These are phyloP conservation scores for Trichoderma erinaceum DNA, from an alignment of 495 filamentous ascomycete genomes.

Conservation along the genomic window DNA sequence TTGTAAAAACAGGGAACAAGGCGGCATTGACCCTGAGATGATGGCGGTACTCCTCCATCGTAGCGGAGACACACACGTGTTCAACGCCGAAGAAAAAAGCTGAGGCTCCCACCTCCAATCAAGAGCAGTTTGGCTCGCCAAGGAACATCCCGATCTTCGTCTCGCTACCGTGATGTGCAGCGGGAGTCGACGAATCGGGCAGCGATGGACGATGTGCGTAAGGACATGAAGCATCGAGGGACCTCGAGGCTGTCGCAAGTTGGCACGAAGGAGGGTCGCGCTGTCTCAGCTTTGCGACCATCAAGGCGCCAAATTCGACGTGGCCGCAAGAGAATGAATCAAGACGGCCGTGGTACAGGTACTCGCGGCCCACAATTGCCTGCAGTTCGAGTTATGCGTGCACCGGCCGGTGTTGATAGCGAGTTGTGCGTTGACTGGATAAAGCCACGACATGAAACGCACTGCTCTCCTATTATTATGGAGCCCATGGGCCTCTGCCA, in stretches of 20 bases:
- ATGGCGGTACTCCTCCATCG: too few relatives aligned
- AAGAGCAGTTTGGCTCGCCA: neutral
- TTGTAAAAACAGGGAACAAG: neutral
- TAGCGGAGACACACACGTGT: slow-evolving; percentile 5
- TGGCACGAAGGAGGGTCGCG: slow-evolving; percentile 9
- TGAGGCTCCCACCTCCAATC: neutral
- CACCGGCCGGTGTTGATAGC: neutral
- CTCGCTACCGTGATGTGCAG: slow-evolving; percentile 10
- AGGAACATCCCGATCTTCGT: neutral
- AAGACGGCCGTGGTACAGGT: neutral
- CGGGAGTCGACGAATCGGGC: neutral
- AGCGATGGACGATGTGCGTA: neutral
- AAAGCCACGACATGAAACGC: neutral
- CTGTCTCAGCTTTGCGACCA: slow-evolving; percentile 8
- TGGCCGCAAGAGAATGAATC: neutral
- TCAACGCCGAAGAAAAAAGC: neutral
- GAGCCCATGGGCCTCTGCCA: neutral
- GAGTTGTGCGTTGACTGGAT: neutral
- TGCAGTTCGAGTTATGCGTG: neutral
- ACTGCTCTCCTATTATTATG: slow-evolving; percentile 9
- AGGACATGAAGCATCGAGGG: neutral
- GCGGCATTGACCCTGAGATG: neutral
- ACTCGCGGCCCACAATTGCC: neutral
- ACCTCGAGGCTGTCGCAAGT: neutral
- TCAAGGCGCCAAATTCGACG: slow-evolving; percentile 1